Evolutionary conservation across 169 alveolate genomes (phyloP), one percentile per base, ranked within the genome.

Genomic region (Theileria annulata): DNA sequence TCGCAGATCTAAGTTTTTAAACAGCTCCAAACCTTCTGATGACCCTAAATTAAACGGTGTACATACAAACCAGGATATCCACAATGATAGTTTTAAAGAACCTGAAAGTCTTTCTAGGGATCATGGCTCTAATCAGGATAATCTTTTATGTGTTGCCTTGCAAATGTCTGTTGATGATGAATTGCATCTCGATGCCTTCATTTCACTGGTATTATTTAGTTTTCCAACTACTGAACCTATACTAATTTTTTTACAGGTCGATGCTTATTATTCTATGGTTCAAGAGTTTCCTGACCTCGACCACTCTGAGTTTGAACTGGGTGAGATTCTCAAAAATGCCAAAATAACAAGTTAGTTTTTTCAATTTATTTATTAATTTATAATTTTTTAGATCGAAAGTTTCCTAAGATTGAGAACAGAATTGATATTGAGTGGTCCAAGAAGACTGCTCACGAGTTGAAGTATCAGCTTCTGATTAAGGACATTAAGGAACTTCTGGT

Each of bases 181-280:
- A 47, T 58, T 80, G 27, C 82, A 80, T 71, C 82, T 80, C 49
- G 88, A 80, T 51, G 88, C 88, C 25, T 80, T 80, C 64, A 80
- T 80, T 4, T 35, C 77, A 17, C 78, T 80, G 82, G 88, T 80
- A 33, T 3, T 63, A 59, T 9, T 21, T 10, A 31, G 3, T 3
- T 8, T 4, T 25, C 12, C 13, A 9, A 42, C 13, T 42, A 3
- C 15, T 42, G 15, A 42, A 2, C 15, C 0, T 10, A 42, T 42
- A 42, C 51, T 42, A 0, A 4, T 25, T 19, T 13, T 9, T 42
- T 0, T 48, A 6, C 58, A 80, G 88, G 82, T 71, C 0, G 88
- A 64, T 27, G 15, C 81, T 13, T 68, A 80, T 37, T 33, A 74
- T 59, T 73, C 58, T 28, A 27, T 80, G 72, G 33, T 35, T 30